phyloP scores from a whole-genome alignment of 1,284 basidiomycete species.

The Cystobasidium slooffiae region DNA sequence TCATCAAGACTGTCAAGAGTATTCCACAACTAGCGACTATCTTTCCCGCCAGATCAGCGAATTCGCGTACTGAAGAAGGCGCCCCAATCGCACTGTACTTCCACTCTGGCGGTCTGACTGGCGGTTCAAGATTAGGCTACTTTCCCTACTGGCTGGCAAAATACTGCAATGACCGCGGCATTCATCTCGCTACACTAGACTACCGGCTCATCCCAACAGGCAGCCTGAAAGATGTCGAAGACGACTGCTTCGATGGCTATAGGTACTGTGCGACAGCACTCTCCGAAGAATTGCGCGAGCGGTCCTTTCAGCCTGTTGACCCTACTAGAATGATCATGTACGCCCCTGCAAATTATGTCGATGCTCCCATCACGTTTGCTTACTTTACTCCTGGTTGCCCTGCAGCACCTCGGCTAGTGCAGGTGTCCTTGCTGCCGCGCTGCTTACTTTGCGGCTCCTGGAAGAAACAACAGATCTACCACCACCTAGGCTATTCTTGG shows the following conservation, averaged over 20 bases:
- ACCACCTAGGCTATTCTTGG: constrained; percentile 14
- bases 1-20: constrained; percentile 20
- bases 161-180: constrained; percentile 13
- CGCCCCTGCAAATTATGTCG: not conserved
- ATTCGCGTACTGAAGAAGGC: not conserved
- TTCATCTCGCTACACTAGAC: constrained; percentile 33
- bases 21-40: constrained; percentile 6
- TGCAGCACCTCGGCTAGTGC: constrained; percentile 18
- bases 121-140: constrained; percentile 33
- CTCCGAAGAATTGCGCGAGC: not conserved
- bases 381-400: not conserved
- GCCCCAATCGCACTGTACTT: constrained; percentile 31
- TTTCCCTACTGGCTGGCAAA: constrained; percentile 37
- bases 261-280: constrained; percentile 3
- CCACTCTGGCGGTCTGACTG: constrained; percentile 36
- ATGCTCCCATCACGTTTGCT: not conserved
- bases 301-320: constrained; percentile 1
- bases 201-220: constrained; percentile 39
- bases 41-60: constrained; percentile 9
- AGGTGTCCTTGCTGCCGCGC: constrained; percentile 15
- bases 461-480: constrained; percentile 12
- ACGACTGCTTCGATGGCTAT: constrained; percentile 31
- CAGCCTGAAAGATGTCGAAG: constrained; percentile 18
- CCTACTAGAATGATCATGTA: constrained; percentile 1
- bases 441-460: constrained; percentile 28